These are phyloP conservation scores for Tricholoma saponaceum DNA, from an alignment of 768 basidiomycete genomes.

Conservation along the genomic window DNA sequence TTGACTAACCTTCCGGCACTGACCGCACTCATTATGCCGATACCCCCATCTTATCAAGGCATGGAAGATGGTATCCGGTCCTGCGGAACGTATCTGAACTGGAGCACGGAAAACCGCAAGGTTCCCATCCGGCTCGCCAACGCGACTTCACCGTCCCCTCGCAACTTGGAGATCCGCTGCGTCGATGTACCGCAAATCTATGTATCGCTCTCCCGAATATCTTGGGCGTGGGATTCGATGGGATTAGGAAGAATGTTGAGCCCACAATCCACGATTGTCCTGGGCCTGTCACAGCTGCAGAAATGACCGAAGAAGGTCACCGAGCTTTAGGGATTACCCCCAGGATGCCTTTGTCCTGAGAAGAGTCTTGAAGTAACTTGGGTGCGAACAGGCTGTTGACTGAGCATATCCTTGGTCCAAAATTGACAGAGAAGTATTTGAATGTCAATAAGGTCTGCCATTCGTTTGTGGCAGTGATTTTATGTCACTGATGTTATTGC, in stretches of 20 bases:
- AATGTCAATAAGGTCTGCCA: constrained; percentile 44
- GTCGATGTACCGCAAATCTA: constrained; percentile 62
- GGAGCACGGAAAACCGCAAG: constrained; percentile 72
- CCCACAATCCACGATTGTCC: constrained; percentile 36
- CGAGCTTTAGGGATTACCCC: constrained; percentile 40
- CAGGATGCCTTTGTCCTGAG: constrained; percentile 46
- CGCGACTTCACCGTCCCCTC: constrained; percentile 37
- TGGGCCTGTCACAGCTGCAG: constrained; percentile 29
- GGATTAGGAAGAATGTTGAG: constrained; percentile 34
- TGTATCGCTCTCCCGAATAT: constrained; percentile 56
- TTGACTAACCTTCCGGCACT: constrained; percentile 55
- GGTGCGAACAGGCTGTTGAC: constrained; percentile 30
- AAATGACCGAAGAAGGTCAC: constrained; percentile 44
- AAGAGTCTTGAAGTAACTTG: constrained; percentile 42
- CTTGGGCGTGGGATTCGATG: constrained; percentile 49
- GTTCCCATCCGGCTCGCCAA: constrained; percentile 58
- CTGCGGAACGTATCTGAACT: constrained; percentile 65
- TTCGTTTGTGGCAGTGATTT: background rate
- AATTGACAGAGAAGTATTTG: constrained; percentile 45
- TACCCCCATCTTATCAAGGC: constrained; percentile 56
- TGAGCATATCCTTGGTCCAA: constrained; percentile 34
- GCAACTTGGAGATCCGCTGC: constrained; percentile 60
- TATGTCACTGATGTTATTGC: background rate
- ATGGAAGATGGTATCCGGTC: constrained; percentile 65
- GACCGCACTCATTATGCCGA: constrained; percentile 57